Evolutionary conservation across 2,329 filamentous ascomycete species (phyloP).

Genomic region (Pseudocercospora crystallina): DNA sequence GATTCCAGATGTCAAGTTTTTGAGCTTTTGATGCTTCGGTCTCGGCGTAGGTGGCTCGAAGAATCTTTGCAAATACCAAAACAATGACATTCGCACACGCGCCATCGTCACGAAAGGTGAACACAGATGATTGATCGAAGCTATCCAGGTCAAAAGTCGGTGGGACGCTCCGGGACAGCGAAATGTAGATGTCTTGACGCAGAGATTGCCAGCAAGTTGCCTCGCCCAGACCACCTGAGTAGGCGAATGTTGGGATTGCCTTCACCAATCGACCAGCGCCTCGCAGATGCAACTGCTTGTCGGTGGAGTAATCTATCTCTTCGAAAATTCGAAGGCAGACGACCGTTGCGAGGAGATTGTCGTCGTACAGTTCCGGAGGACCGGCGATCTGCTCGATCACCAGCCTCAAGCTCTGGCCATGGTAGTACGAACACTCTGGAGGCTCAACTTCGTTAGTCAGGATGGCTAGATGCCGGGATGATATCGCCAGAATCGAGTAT

Average conservation of each 20-base stretch:
- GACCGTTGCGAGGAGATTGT: conserved; percentile 36
- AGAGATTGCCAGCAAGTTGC: conserved; percentile 45
- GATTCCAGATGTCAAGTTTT: conserved; percentile 15
- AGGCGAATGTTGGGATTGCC: conserved; percentile 40
- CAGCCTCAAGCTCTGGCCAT: conserved; percentile 36
- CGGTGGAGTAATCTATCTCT: conserved; percentile 33
- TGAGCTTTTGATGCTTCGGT: not conserved
- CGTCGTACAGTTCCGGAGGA: conserved; percentile 27
- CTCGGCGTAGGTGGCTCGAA: conserved; percentile 26
- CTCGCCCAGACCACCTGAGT: conserved; percentile 42
- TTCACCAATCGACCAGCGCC: conserved; percentile 43
- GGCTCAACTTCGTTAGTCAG: conserved; percentile 22
- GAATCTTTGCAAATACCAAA: conserved; percentile 41
- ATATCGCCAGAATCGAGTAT: conserved; percentile 37
- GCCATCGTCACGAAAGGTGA: conserved; percentile 39
- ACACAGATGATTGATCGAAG: conserved; percentile 41
- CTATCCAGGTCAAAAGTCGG: conserved; percentile 41
- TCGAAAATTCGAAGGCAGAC: conserved; percentile 39
- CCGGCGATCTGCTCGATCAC: conserved; percentile 36
- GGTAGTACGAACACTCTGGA: conserved; percentile 36
- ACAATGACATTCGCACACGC: conserved; percentile 42
- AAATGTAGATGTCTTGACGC: conserved; percentile 44
- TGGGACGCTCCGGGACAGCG: conserved; percentile 38
- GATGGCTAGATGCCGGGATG: conserved; percentile 36
- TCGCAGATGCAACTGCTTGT: conserved; percentile 40